Evolutionary conservation across 1,284 basidiomycete species (phyloP).

Genomic region (Exobasidium rhododendri): DNA sequence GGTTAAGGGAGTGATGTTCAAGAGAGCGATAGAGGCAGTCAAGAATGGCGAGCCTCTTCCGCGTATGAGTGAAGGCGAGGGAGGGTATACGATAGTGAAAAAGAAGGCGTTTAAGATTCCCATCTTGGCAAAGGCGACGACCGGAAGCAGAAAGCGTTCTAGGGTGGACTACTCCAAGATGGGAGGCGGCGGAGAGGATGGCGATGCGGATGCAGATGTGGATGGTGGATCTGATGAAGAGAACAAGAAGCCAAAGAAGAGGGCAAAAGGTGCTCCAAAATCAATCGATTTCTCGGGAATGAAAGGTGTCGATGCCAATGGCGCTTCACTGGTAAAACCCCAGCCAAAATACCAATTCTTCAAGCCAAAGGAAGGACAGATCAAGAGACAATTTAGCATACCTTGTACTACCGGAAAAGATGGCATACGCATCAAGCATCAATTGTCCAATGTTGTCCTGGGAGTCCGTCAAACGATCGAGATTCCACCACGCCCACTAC

Average conservation of each 20-base stretch:
- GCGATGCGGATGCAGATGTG: conserved; percentile 22
- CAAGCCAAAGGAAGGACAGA: conserved; percentile 38
- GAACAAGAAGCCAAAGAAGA: conserved; percentile 16
- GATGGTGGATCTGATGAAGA: conserved; percentile 24
- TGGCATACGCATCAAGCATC: conserved; percentile 67
- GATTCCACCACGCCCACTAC: conserved; percentile 82
- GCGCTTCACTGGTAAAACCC: conserved; percentile 48
- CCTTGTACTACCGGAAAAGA: conserved; percentile 78
- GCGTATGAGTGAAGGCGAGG: conserved; percentile 19
- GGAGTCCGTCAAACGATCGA: conserved; percentile 80
- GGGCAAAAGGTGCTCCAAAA: conserved; percentile 23
- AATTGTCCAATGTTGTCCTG: conserved; percentile 71
- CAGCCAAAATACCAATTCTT: conserved; percentile 45
- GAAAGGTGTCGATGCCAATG: conserved; percentile 48
- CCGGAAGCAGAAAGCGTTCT: conserved; percentile 36
- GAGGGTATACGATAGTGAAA: neutral
- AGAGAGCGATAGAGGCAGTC: neutral
- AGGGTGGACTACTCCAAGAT: conserved; percentile 49
- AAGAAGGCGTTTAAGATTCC: conserved; percentile 51
- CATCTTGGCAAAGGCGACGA: conserved; percentile 24
- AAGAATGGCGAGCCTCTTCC: conserved; percentile 19
- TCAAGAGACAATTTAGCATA: conserved; percentile 67
- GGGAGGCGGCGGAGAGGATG: conserved; percentile 30
- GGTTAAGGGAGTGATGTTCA: neutral
- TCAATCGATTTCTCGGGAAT: conserved; percentile 47